These are phyloP conservation scores for Mucor saturninus DNA, from an alignment of 371 early-diverging fungal species.

Conservation along the genomic window DNA sequence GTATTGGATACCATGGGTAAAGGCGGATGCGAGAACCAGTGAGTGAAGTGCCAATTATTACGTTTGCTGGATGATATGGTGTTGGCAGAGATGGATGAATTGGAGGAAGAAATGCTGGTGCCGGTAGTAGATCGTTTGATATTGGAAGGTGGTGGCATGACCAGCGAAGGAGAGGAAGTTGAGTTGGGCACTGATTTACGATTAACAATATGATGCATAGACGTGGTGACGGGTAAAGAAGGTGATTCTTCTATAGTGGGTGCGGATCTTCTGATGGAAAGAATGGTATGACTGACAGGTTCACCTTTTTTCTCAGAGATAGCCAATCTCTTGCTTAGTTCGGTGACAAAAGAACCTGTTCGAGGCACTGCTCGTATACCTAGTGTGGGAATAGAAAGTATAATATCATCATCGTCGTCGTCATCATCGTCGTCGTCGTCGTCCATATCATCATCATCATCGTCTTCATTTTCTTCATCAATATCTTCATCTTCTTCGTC, in stretches of 20 bases:
- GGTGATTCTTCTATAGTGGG: not conserved
- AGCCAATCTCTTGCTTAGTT: conserved; percentile 39
- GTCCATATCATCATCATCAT: conserved; percentile 5
- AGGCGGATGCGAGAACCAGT: conserved; percentile 12
- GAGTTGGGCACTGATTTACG: conserved; percentile 24
- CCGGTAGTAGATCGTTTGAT: conserved; percentile 30
- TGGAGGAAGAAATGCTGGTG: conserved; percentile 30
- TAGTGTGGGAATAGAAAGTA: conserved; percentile 1
- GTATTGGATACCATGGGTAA: not conserved
- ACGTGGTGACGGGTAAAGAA: not conserved
- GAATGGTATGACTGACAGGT: conserved; percentile 21
- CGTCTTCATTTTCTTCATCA: not conserved
- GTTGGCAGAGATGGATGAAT: conserved; percentile 17
- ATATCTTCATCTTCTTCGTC: not conserved
- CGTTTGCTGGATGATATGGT: not conserved
- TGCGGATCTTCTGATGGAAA: conserved; percentile 7
- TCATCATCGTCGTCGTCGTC: not conserved
- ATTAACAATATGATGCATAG: not conserved
- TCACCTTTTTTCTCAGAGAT: conserved; percentile 30
- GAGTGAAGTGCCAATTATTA: conserved; percentile 10
- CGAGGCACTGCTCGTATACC: conserved; percentile 20
- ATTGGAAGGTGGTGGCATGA: conserved; percentile 8
- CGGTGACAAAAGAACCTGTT: conserved; percentile 40
- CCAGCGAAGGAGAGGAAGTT: conserved; percentile 15
- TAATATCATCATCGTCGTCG: not conserved